Percentiles rank a stretch among this genome's conserved stretches.
Conservation (phyloP, 441 rosid genomes). For the Syzygium syzygioides region DNA sequence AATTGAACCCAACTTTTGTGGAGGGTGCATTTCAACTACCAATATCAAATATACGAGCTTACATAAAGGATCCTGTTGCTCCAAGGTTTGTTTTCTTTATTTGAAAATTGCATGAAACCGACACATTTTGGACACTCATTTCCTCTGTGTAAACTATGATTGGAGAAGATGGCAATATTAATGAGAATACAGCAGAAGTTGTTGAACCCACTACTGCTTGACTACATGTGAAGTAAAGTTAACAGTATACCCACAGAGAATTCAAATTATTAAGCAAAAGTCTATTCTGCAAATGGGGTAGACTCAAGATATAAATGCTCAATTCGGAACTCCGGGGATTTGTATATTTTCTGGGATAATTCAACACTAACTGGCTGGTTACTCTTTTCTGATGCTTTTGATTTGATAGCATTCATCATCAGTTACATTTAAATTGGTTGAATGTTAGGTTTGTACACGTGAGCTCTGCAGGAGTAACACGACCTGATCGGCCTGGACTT, state of each 20-base stretch:
- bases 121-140: not conserved
- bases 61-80: constrained; percentile 63
- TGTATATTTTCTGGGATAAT: not conserved
- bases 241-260: not conserved
- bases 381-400: not conserved
- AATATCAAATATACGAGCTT: constrained; percentile 52
- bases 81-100: constrained; percentile 48
- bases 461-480: constrained; percentile 86
- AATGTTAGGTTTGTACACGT: constrained; percentile 77
- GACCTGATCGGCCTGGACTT: constrained; percentile 90
- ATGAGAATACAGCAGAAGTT: not conserved
- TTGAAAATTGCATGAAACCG: not conserved
- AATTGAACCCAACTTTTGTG: constrained; percentile 71
- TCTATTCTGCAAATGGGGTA: not conserved
- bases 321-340: not conserved
- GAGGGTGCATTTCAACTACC: constrained; percentile 90
- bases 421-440: not conserved
- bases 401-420: not conserved
- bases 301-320: not conserved
- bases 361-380: not conserved
- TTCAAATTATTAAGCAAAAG: not conserved
- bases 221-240: not conserved
- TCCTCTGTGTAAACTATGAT: not conserved
- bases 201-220: not conserved
- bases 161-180: not conserved